Evolutionary conservation across 2,329 filamentous ascomycete species (phyloP).

Genomic region (Diaporthe destruens): DNA sequence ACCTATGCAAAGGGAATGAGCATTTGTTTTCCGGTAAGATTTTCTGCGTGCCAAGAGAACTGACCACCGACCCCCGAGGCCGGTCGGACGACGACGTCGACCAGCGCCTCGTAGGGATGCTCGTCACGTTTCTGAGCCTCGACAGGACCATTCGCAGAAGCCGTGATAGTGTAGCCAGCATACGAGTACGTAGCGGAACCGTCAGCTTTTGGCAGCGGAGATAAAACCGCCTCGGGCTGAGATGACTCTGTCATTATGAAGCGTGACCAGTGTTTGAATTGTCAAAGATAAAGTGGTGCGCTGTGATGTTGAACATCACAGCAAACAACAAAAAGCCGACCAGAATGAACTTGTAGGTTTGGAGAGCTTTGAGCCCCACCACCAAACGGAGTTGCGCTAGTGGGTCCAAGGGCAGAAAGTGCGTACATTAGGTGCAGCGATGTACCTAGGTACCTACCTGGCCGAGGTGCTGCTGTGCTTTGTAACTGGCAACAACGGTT

Average conservation of each 20-base stretch:
- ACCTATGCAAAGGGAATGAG: constrained; percentile 57
- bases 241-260: constrained; percentile 55
- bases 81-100: constrained; percentile 92
- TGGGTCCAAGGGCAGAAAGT: constrained; percentile 9
- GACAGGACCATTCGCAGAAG: constrained; percentile 91
- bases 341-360: constrained; percentile 40
- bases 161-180: constrained; percentile 83
- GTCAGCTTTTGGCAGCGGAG: constrained; percentile 77
- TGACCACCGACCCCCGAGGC: constrained; percentile 84
- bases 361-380: constrained; percentile 36
- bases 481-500: constrained; percentile 1
- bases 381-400: constrained; percentile 7
- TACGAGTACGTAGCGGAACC: constrained; percentile 84
- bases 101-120: constrained; percentile 87
- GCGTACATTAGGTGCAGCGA: not conserved
- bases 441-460: constrained; percentile 23
- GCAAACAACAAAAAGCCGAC: constrained; percentile 18
- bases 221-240: constrained; percentile 66
- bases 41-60: constrained; percentile 45
- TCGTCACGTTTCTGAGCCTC: constrained; percentile 92
- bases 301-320: constrained; percentile 11
- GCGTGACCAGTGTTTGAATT: constrained; percentile 35
- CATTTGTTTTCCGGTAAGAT: constrained; percentile 37
- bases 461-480: constrained; percentile 11
- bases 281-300: constrained; percentile 15